Evolutionary conservation across 2,329 filamentous ascomycete species (phyloP).

Genomic region (Arachnomyces sp.): DNA sequence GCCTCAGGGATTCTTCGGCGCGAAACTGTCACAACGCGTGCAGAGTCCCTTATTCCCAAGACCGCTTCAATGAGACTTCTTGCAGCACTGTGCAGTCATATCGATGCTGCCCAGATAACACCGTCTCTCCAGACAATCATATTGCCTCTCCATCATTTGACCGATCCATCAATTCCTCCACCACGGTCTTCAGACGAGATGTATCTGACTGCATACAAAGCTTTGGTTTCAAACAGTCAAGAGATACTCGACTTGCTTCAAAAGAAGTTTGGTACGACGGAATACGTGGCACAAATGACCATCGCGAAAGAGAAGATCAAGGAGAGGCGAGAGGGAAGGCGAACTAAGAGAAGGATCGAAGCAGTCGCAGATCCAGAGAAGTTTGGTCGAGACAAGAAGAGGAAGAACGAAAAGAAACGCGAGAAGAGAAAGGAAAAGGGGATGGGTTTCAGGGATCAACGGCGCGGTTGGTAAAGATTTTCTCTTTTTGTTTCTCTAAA

Average conservation of each 20-base stretch:
- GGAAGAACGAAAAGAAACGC: conserved; percentile 77
- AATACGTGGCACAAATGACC: conserved; percentile 67
- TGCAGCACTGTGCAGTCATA: conserved; percentile 58
- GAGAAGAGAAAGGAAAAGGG: conserved; percentile 73
- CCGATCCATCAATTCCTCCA: conserved; percentile 65
- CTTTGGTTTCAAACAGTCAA: conserved; percentile 62
- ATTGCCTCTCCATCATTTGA: conserved; percentile 70
- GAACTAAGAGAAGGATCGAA: conserved; percentile 82
- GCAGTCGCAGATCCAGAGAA: conserved; percentile 75
- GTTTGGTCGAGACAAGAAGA: conserved; percentile 69
- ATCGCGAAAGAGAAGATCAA: conserved; percentile 67
- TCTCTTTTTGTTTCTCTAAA: neutral
- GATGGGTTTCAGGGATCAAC: conserved; percentile 60
- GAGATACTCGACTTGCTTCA: conserved; percentile 77
- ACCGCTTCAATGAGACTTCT: conserved; percentile 67
- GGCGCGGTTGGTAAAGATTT: conserved; percentile 57
- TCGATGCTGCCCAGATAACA: conserved; percentile 50
- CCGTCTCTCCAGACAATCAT: conserved; percentile 59
- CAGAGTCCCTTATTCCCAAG: conserved; percentile 63
- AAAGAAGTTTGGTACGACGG: conserved; percentile 71
- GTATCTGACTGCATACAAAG: conserved; percentile 63
- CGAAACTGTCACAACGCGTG: conserved; percentile 57
- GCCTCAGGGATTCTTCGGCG: conserved; percentile 71
- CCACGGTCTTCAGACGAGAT: conserved; percentile 64
- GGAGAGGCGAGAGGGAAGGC: conserved; percentile 63